phyloP scores from a whole-genome alignment of 2,329 filamentous ascomycete species.

The Fusarium continuum region DNA sequence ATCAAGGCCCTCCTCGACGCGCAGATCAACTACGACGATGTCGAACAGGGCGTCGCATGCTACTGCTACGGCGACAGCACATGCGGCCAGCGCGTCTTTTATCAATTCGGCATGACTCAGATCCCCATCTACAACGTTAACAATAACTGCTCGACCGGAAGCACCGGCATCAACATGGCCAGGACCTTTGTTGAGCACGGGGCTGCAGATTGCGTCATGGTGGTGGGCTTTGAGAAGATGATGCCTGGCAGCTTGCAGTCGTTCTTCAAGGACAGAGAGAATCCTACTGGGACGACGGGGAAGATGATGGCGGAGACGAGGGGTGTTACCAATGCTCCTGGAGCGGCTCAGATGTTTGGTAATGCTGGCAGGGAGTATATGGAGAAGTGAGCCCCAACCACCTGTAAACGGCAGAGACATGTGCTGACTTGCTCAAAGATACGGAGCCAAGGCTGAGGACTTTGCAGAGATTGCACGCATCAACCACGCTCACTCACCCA shows the following conservation, averaged over 20 bases:
- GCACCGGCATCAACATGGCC: constrained; percentile 86
- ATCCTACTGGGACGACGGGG: constrained; percentile 76
- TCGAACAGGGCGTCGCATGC: constrained; percentile 94
- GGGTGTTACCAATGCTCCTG: constrained; percentile 82
- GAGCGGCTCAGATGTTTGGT: constrained; percentile 92
- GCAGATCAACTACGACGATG: constrained; percentile 95
- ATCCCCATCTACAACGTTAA: constrained; percentile 99
- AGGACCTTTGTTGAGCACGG: constrained; percentile 82
- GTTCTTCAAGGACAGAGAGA: constrained; percentile 86
- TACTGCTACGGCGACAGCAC: constrained; percentile 98
- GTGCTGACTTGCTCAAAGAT: constrained; percentile 58
- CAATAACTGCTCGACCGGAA: constrained; percentile 98
- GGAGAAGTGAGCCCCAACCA: constrained; percentile 75
- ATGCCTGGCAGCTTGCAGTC: constrained; percentile 85
- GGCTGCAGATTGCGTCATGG: constrained; percentile 85
- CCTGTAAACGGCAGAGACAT: too few relatives aligned
- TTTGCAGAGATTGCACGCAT: constrained; percentile 94
- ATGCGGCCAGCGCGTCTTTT: constrained; percentile 95
- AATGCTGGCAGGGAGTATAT: constrained; percentile 95
- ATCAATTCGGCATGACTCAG: constrained; percentile 97
- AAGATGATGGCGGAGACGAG: constrained; percentile 86
- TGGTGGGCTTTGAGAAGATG: constrained; percentile 99
- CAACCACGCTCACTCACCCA: constrained; percentile 90
- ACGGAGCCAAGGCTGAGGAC: constrained; percentile 83
- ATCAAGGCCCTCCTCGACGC: constrained; percentile 87